Base-by-base conservation (phyloP, 2,329 filamentous ascomycete species). In the Botryotinia globosa region DNA sequence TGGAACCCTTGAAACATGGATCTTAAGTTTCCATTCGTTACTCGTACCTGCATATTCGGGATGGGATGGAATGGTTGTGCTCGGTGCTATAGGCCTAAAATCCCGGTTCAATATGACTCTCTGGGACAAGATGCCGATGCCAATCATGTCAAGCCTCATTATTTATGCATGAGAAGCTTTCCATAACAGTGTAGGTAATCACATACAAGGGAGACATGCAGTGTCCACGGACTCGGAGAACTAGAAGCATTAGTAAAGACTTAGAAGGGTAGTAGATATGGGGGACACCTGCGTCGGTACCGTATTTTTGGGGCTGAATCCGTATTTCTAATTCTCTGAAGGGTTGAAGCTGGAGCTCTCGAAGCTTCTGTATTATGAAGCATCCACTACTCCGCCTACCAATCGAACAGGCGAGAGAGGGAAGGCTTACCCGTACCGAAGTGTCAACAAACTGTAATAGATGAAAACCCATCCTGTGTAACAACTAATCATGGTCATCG, bases 21-120 rank as follows among this genome's bases (percentile, higher is more conserved):
- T 32, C 48, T 56, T 4, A 29, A 22, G 64, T 54, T 51, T 39
- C 64, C 64, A 65, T 56, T 56, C 65, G 65, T 56, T 56, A 42
- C 67, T 58, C 39, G 74, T 76, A 75, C 75, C 75, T 76, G 75
- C 75, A 75, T 75, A 69, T 73, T 68, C 51, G 51, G 51, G 51
- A 56, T 29, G 51, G 37, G 44, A 73, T 42, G 63, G 48, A 20
- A 61, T 45, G 32, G 44, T 72, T 73, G 62, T 73, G 71, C 71
- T 51, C 63, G 63, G 44, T 65, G 63, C 44, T 65, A 51, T 37
- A 29, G n/a, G 48, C 37, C 48, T 37, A 5, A 9, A 68, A 68
- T 68, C 65, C 65, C 34, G 48, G 48, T 32, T 6, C 71, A 74
- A 71, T 75, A 74, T 72, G 74, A 71, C 72, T 22, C 42, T 72